Base-by-base conservation (phyloP, 768 basidiomycete species). In the Leccinum variicolor region DNA sequence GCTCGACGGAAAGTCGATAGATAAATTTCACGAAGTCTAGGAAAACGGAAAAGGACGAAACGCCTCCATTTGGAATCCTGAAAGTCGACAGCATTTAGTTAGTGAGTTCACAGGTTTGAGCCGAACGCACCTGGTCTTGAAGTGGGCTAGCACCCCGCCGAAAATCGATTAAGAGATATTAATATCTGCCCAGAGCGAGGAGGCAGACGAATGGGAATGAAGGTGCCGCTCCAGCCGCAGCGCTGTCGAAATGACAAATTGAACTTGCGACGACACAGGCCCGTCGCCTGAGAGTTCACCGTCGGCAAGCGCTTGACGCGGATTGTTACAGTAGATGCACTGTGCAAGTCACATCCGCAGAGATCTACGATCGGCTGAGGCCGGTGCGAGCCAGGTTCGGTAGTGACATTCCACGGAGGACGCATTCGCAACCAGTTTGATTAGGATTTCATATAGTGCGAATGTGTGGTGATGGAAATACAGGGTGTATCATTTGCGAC, bases 381-480 rank as follows among this genome's bases (percentile, higher is more conserved):
- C 45, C 31, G 8, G 43, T 29, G 29, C 17, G 41, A 47, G 14
- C 34, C 31, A 54, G 51, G 14, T 36, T 26, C 25, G 9, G 47
- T 14, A 29, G 19, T 7, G 15, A 19, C 28, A 33, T 36, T 53
- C 53, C 19, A 31, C 52, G 46, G 41, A 28, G 46, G 46, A 56
- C 53, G 21, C 50, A 57, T 55, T 15, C 19, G 56, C 58, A 62
- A 55, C 55, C 48, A 19, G 39, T 41, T 41, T 19, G n/a, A 41
- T 41, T 10, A 39, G 36, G 36, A 17, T 39, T 17, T 39, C 36
- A 39, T 39, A 39, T 17, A 6, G 23, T 25, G 21, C 45, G 23
- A n/a, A 46, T 62, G 58, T 54, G 59, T 57, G 23, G 48, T 54
- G 62, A 59, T 33, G 41, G 47, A 49, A 58, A 65, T 57, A 52